Conservation (phyloP, 2,329 filamentous ascomycete species). For the Cordyceps militaris region DNA sequence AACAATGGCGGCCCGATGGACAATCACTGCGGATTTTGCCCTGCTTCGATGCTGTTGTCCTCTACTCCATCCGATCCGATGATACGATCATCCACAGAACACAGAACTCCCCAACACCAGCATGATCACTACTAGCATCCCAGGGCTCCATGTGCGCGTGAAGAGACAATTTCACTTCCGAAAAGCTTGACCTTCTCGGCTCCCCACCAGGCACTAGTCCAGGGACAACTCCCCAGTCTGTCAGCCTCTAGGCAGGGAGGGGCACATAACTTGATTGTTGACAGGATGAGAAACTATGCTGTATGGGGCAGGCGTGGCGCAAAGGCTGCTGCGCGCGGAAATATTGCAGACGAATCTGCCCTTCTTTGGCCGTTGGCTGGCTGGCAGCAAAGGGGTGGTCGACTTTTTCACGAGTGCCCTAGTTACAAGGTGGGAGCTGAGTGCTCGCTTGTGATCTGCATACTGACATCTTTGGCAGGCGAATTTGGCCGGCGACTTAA, state of each 20-base stretch:
- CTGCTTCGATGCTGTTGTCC: neutral
- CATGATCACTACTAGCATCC: no score
- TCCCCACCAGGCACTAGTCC: conserved; percentile 4
- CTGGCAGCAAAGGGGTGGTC: neutral
- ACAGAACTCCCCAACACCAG: no score
- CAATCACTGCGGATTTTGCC: conserved; percentile 2
- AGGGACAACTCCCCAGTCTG: neutral
- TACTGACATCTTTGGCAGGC: neutral
- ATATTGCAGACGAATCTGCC: neutral
- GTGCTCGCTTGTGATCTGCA: neutral
- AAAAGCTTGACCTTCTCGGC: neutral
- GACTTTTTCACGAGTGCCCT: neutral
- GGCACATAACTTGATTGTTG: neutral
- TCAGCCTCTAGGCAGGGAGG: neutral
- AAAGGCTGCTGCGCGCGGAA: neutral
- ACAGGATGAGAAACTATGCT: neutral
- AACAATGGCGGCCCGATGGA: neutral
- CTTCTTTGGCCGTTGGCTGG: no score
- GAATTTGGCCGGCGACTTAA: neutral
- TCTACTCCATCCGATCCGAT: conserved; percentile 2
- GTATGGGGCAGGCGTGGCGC: neutral
- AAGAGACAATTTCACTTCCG: neutral
- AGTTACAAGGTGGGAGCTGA: neutral
- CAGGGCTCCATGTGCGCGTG: neutral
- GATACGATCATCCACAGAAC: neutral